A percentile compares a stretch with the other conserved stretches of the same genome.
These are phyloP conservation scores for Dictyostelium gargantuum DNA, from an alignment of 208 protist species.

Conservation along the genomic window DNA sequence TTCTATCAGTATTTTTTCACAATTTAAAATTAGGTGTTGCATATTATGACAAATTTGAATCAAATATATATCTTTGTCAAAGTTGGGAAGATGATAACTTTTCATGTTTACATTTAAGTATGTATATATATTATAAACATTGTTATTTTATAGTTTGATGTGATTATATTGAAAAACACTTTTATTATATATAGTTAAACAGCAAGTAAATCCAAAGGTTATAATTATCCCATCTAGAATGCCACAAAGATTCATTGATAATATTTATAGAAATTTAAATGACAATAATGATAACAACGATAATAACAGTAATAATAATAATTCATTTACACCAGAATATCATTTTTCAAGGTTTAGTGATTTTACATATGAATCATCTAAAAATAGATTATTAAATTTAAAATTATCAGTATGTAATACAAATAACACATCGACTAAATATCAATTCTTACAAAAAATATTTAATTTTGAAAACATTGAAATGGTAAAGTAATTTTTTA, in stretches of 20 bases:
- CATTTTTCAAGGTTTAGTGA: not conserved
- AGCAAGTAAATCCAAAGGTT: conserved; percentile 7
- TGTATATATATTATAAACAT: too few relatives aligned
- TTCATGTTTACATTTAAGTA: not conserved
- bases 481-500: conserved; percentile 2
- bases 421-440: not conserved
- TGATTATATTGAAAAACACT: too few relatives aligned
- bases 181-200: not conserved
- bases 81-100: conserved; percentile 52
- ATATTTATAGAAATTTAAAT: not conserved
- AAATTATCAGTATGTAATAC: not conserved
- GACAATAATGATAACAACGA: not conserved
- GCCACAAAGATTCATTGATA: conserved; percentile 29
- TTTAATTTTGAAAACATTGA: conserved; percentile 23
- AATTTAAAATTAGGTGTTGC: conserved; percentile 34
- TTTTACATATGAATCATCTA: not conserved
- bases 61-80: conserved; percentile 9
- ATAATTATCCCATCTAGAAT: conserved; percentile 46
- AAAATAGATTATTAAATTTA: conserved; percentile 39
- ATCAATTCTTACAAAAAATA: not conserved
- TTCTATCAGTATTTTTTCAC: conserved; percentile 13
- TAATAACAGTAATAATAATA: not conserved
- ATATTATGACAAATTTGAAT: conserved; percentile 12
- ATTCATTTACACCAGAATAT: not conserved
- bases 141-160: too few relatives aligned